Evolutionary conservation across 495 filamentous ascomycete species (phyloP).

Genomic region (Neurospora sp.): DNA sequence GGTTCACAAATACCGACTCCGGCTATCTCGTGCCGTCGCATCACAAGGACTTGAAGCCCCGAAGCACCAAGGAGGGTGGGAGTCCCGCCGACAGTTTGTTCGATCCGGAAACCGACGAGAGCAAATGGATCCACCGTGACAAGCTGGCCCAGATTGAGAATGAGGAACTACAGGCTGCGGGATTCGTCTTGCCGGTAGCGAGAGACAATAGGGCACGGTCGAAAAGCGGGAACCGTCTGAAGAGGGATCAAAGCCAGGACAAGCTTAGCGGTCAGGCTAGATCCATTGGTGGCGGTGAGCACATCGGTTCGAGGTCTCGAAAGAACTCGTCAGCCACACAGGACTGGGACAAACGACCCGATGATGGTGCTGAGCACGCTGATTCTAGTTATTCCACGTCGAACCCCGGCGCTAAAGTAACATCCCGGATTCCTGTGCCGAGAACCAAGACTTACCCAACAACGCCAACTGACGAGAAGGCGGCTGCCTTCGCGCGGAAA

Average conservation of each 20-base stretch:
- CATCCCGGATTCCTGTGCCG: conserved; percentile 75
- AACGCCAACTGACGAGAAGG: background rate
- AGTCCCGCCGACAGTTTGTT: conserved; percentile 47
- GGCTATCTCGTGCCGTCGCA: conserved; percentile 10
- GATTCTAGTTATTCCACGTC: conserved; percentile 30
- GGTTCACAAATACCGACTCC: conserved; percentile 6
- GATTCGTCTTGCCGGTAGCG: conserved; percentile 57
- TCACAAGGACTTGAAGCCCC: conserved; percentile 28
- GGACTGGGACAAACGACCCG: conserved; percentile 25
- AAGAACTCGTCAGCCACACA: conserved; percentile 34
- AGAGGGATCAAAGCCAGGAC: conserved; percentile 30
- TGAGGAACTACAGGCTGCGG: conserved; percentile 81
- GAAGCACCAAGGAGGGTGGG: conserved; percentile 42
- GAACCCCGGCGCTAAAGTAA: conserved; percentile 25
- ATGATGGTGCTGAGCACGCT: conserved; percentile 65
- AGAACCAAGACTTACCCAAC: conserved; percentile 42
- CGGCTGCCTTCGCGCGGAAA: conserved; percentile 47
- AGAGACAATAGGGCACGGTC: conserved; percentile 28
- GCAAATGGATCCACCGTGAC: conserved; percentile 90
- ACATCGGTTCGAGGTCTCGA: conserved; percentile 25
- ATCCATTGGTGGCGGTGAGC: conserved; percentile 14
- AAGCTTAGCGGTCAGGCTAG: conserved; percentile 17
- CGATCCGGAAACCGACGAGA: conserved; percentile 39
- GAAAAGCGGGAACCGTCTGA: conserved; percentile 41
- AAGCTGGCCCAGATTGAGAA: conserved; percentile 91